Evolutionary conservation across 2,329 filamentous ascomycete genomes (phyloP), one percentile per base, ranked within the genome.

Genomic region (Arthrinium puccinioides): DNA sequence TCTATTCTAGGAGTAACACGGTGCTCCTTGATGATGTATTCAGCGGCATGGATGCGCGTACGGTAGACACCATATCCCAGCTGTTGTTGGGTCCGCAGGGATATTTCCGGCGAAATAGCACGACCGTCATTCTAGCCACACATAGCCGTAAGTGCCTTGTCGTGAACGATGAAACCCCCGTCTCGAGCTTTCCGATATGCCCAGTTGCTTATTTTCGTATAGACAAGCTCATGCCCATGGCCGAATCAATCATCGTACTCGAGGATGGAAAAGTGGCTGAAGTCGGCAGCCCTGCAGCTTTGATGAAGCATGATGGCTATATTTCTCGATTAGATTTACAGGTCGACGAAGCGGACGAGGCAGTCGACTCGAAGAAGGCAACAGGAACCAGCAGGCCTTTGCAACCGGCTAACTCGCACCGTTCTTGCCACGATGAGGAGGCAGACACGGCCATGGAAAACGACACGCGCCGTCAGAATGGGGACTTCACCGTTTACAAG

Each of bases 21-120:
- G 52, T 56, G 5, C 21, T 64, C 0, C 53, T 66, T 5, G 62
- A 66, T 16, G 61, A 64, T 39, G 42, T 63, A 5, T 59, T 66
- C n/a, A 61, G 57, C 32, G 60, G 59, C 1, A 44, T 66, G 2
- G 62, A 66, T 32, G 49, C 48, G 5, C 47, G 52, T 9, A 66
- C 62, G 6, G 51, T 56, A 2, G 44, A 43, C 6, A 37, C 32
- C 4, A 47, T 64, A 2, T 61, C 60, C 13, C 41, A 38, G 2
- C 49, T 50, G 7, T 32, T 60, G 21, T 56, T 60, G 44, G 39
- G 40, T 19, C 32, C 32, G 4, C 36, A 39, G 7, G 61, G 55
- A 1, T 37, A 59, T 2, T 38, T 62, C 0, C 45, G 51, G 6
- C 38, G 36, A 29, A 53, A 50, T 39, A 48, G 52, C 0, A 57